Base-by-base conservation (phyloP, 1,139 yeast genomes). In the Yamadazyma spencermartinsiae region DNA sequence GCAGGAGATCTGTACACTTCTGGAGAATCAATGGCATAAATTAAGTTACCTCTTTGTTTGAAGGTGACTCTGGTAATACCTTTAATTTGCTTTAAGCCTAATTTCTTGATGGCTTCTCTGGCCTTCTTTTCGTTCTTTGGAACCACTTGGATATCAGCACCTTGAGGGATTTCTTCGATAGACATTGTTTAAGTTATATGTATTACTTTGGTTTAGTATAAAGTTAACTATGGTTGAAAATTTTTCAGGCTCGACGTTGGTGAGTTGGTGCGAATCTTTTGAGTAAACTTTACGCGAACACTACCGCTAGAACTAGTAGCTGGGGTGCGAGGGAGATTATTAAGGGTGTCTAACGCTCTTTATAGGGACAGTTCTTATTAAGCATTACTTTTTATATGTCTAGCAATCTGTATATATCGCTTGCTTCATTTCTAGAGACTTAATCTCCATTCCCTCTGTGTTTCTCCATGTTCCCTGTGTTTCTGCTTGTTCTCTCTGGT, bases 61-160 rank as follows among this genome's bases (percentile, higher is more conserved):
- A 92, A 85, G 55, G 96, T 89, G 60, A 92, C 98, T 76, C 98
- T 86, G 68, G 87, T 74, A 64, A 92, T 86, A 56, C 96, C 96
- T 65, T 86, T 84, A 63, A 92, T 80, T 73, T 81, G 88, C 80
- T 87, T 88, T 72, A 92, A 79, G 68, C 86, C 88, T 60, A 90
- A 80, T 76, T 90, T 90, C 73, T 82, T 74, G 73, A 92, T 84
- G 62, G 84, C 71, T 65, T 86, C 90, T 76, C 95, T 86, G 60
- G 98, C 97, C 77, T 90, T 89, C 81, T 87, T 86, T 76, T 90
- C 97, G 72, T 87, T 85, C 74, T 86, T 87, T 64, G 92, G 77
- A 71, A 86, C 75, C 65, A 90, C 78, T 61, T 83, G 74, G 61
- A 89, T 92, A 66, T 82, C 82, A 58, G 96, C 85, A 57, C 95